phyloP scores from a whole-genome alignment of 352 stramenopile species.

The Halophytophthora polymorphica region DNA sequence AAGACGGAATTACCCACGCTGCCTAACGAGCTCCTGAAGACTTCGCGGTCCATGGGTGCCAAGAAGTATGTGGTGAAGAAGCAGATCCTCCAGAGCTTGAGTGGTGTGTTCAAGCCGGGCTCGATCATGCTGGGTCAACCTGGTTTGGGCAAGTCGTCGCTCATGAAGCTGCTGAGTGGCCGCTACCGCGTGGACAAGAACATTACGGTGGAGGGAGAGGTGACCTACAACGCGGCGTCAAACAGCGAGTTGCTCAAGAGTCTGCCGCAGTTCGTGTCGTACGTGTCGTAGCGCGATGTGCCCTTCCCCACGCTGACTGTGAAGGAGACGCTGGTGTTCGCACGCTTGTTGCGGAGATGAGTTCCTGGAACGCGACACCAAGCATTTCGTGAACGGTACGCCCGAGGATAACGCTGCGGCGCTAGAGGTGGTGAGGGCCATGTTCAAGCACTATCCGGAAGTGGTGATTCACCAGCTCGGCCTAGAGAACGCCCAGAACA shows the following conservation, averaged over 20 bases:
- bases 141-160: constrained; percentile 28
- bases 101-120: constrained; percentile 23
- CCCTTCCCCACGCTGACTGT: constrained; percentile 7
- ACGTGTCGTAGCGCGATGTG: neutral
- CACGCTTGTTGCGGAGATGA: constrained; percentile 16
- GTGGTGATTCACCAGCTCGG: constrained; percentile 34
- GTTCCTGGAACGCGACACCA: constrained; percentile 23
- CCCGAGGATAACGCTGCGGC: constrained; percentile 19
- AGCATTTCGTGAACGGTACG: constrained; percentile 30
- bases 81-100: constrained; percentile 30
- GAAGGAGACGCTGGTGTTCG: too few species aligned
- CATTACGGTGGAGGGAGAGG: constrained; percentile 21
- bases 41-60: constrained; percentile 4
- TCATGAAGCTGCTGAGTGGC: constrained; percentile 29
- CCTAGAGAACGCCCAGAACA: constrained; percentile 38
- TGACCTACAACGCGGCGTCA: constrained; percentile 24
- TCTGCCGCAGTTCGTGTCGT: constrained; percentile 15
- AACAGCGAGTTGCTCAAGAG: constrained; percentile 3
- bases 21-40: constrained; percentile 16
- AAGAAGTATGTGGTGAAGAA: constrained; percentile 25
- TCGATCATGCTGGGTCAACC: constrained; percentile 30
- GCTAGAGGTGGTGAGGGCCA: constrained; percentile 2
- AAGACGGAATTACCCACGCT: neutral
- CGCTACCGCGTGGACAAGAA: constrained; percentile 32
- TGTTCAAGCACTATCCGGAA: constrained; percentile 31